Conservation (phyloP, 768 basidiomycete species). For the Heimioporus sp. region DNA sequence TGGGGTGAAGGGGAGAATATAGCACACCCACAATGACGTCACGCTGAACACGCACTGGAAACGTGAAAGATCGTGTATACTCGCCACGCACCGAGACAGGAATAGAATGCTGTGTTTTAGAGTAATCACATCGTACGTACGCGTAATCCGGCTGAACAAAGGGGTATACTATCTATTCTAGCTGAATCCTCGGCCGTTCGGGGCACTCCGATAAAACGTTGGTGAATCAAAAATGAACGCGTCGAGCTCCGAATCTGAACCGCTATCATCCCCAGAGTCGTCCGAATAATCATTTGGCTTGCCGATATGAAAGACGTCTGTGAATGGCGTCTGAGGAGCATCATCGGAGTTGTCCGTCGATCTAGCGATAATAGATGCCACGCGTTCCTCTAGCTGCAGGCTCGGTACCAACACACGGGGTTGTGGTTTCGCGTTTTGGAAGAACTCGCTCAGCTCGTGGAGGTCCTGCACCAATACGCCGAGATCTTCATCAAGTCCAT, state of each 20-base stretch:
- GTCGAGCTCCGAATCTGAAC: slow-evolving; percentile 40
- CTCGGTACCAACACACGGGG: slow-evolving; percentile 46
- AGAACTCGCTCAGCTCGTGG: slow-evolving; percentile 73
- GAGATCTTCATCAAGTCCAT: slow-evolving; percentile 57
- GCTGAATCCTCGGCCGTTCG: slow-evolving; percentile 37
- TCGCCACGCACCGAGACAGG: no score
- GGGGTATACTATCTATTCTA: slow-evolving; percentile 6
- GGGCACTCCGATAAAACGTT: slow-evolving; percentile 40
- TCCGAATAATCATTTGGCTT: slow-evolving; percentile 36
- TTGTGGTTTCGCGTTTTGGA: slow-evolving; percentile 46
- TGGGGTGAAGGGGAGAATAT: slow-evolving; percentile 11
- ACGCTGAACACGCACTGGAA: slow-evolving; percentile 10
- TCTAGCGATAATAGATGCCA: slow-evolving; percentile 80
- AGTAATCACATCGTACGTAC: no score
- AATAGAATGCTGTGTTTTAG: neutral
- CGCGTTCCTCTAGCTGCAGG: slow-evolving; percentile 68
- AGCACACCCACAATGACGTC: slow-evolving; percentile 16
- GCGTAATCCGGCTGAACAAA: no score
- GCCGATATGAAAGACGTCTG: slow-evolving; percentile 69
- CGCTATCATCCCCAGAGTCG: slow-evolving; percentile 46
- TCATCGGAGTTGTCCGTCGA: slow-evolving; percentile 56
- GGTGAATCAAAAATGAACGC: slow-evolving; percentile 64
- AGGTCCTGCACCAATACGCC: slow-evolving; percentile 77
- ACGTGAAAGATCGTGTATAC: slow-evolving; percentile 6
- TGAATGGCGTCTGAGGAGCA: slow-evolving; percentile 75